Base-by-base conservation (phyloP, 345 rosid species). In the Anacardium occidentale region DNA sequence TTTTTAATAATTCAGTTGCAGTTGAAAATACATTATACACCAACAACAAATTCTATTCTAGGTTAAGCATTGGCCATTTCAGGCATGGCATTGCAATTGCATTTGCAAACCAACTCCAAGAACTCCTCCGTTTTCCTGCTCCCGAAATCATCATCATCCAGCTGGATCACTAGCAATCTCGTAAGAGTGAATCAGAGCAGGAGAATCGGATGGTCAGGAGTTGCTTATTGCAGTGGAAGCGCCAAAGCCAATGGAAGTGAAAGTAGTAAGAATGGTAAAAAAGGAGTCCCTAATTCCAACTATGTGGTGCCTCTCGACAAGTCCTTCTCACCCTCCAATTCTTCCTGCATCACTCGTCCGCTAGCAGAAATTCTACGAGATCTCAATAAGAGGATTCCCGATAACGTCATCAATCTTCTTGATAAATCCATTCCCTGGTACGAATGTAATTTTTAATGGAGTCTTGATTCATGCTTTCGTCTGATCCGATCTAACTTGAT, bases 361-460 rank as follows among this genome's bases (percentile, higher is more conserved):
- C 84, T 95, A 20, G 91, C 78, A 22, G 99, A 95, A 90, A 95
- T 95, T 85, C 86, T 95, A 55, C 93, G 99, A 17, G 99, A 95
- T 73, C 97, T 95, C 76, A 95, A 95, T 78, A 90, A 90, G 87
- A 85, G 90, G 81, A 91, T 95, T 69, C 97, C 99, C 52, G 98
- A 92, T 32, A 92, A 90, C 79, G 87, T 92, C 79, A 82, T 91
- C 68, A 88, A 83, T 53, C 76, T 85, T 40, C 67, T 87, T 34
- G 68, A 89, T 62, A 83, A 89, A 21, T 71, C 81, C 72, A 87
- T 95, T 66, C 95, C 99, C 18, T 95, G 99, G 99, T 90, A 80
- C 12, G 3, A 29, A 29, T 29, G 32, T 29, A 1, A 21, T 44
- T 4, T 22, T 26, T 45, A 7, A 22, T 54, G 17, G 4, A 42